Base-by-base conservation (phyloP, 1,284 basidiomycete species). In the Apiotrichum siamense region DNA sequence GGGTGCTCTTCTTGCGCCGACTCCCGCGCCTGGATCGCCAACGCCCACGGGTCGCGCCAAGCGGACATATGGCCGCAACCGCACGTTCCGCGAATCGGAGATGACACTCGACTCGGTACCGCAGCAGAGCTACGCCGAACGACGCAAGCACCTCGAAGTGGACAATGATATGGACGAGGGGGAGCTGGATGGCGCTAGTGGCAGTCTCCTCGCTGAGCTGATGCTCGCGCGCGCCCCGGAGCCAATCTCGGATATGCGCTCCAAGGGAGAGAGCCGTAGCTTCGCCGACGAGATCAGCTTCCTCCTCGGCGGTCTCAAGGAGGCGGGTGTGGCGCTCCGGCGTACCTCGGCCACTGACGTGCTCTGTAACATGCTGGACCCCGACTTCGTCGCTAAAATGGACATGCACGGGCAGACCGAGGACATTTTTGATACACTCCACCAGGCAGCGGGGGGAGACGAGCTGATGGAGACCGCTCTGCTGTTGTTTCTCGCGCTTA, bases 281-380 rank as follows among this genome's bases (percentile, higher is more conserved):
- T 70, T 73, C 54, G 62, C 69, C 58, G 72, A 73, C 50, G 70
- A 74, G 55, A 36, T 73, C 3, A 59, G 50, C 5, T 69, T 65
- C 44, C 55, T 72, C 17, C 47, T 69, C 2, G 68, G 70, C 11
- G 66, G 66, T 1, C 50, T 74, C 2, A 37, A 41, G 2, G 24
- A 57, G 7, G 13, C 44, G 4, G 45, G 58, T 4, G 55, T 48
- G 6, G 53, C 58, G 0, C 57, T 64, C 18, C 54, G 54, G 39
- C 54, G 65, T 13, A 55, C 60, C 47, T 72, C 70, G 47, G 60
- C 65, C 7, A 47, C 66, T 7, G 72, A 74, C 42, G 54, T 73
- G 1, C 54, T 74, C 11, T 43, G 49, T 9, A 68, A 65, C 44
- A 69, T 72, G 66, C 57, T 57, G 32, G 59, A 63, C 21, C 58